A percentile compares a stretch with the other conserved stretches of the same genome.
These are phyloP conservation scores for Graphiopsis chlorocephala DNA, from an alignment of 2,329 filamentous ascomycete species.

Conservation along the genomic window DNA sequence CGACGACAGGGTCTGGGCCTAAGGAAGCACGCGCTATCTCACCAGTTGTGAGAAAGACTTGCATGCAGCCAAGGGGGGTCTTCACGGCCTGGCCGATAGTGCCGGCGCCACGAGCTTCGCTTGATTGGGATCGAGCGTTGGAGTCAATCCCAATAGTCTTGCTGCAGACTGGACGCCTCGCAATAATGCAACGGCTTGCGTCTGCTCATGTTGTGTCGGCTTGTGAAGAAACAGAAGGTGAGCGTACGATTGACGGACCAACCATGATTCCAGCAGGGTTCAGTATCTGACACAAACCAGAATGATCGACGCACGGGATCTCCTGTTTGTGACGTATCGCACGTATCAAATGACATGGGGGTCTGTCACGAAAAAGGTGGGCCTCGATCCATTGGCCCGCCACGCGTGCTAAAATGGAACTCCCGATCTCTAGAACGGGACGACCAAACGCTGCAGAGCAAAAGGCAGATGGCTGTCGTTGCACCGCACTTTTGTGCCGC, in stretches of 20 bases:
- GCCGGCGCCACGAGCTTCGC: slow-evolving; percentile 8
- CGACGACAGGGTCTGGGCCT: not conserved
- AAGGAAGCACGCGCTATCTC: not conserved
- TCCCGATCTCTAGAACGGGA: slow-evolving; percentile 5
- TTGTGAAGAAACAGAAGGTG: not conserved
- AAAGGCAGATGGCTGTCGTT: slow-evolving; percentile 8
- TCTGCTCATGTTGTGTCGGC: not conserved
- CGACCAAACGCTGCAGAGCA: not conserved
- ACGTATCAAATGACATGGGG: slow-evolving; percentile 9
- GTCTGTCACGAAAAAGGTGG: slow-evolving; percentile 7
- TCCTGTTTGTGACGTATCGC: slow-evolving; percentile 9
- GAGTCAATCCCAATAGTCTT: slow-evolving; percentile 6
- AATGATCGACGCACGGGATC: not conserved
- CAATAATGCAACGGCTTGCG: not conserved
- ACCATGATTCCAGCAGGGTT: not conserved
- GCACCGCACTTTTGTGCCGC: slow-evolving; percentile 9
- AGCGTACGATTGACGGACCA: not conserved
- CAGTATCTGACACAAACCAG: slow-evolving; percentile 1
- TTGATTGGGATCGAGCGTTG: not conserved
- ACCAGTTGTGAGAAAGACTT: not conserved
- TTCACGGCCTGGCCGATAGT: slow-evolving; percentile 14
- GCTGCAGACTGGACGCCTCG: not conserved
- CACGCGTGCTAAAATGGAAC: slow-evolving; percentile 11
- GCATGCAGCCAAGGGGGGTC: slow-evolving; percentile 13
- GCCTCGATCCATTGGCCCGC: slow-evolving; percentile 14